These are phyloP conservation scores for Rhododendron williamsianum DNA, from an alignment of 148 eudicot genomes.

Conservation along the genomic window DNA sequence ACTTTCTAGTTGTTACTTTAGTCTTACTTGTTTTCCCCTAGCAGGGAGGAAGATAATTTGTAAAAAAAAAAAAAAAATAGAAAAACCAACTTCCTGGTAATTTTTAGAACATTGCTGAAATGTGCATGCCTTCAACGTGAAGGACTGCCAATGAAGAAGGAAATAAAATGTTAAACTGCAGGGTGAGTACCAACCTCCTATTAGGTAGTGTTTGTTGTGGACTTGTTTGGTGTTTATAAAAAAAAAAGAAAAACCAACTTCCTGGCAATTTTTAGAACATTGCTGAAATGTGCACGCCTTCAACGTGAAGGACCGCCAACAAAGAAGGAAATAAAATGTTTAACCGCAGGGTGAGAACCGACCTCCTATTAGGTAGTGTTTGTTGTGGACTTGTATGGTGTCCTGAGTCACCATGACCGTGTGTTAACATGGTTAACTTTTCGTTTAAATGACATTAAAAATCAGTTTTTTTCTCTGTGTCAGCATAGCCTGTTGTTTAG, in stretches of 20 bases:
- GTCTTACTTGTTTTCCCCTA: background rate
- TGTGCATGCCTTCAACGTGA: background rate
- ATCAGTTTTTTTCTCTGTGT: background rate
- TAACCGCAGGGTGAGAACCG: background rate
- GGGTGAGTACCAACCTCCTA: background rate
- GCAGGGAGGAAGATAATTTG: background rate
- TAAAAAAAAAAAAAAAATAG: no score
- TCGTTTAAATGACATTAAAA: background rate
- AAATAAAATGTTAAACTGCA: background rate
- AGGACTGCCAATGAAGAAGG: background rate
- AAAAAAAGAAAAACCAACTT: background rate
- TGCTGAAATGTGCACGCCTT: background rate
- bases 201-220: background rate
- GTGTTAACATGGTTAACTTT: background rate
- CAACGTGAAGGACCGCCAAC: no score
- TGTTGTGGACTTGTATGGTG: background rate
- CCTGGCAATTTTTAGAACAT: background rate
- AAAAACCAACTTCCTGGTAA: background rate
- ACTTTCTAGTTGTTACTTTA: background rate
- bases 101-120: background rate
- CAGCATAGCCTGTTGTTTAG: slow-evolving; percentile 1
- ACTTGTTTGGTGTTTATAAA: background rate
- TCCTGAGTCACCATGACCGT: background rate
- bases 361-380: background rate
- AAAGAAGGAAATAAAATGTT: background rate